Base-by-base conservation (phyloP, 2,329 filamentous ascomycete species). In the Nemania bipapillata region DNA sequence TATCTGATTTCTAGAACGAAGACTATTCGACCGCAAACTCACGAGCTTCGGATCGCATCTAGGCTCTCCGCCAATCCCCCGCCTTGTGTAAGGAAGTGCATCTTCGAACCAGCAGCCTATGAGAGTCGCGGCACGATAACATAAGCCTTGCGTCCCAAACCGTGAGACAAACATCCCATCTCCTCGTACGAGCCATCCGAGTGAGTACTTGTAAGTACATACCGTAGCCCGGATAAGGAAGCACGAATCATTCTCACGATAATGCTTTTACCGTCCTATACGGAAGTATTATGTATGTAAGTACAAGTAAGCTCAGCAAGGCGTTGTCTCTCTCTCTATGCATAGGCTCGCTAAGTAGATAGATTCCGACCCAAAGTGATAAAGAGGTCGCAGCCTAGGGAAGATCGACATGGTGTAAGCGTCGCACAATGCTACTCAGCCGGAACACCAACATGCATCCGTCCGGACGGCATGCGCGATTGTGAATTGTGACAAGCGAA, bases 361-460 rank as follows among this genome's bases (percentile, higher is more conserved):
- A 26, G 40, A 60, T 37, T 35, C 26, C 54, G 28, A 60, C 37
- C n/a, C 37, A 40, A 60, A 53, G 55, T 45, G 45, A 37, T 35
- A 24, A 55, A 45, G n/a, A 28, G 47, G 8, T 17, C 22, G 47
- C 4, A 50, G 37, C 50, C 37, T 50, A 47, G 24, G 45, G 32
- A 45, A 49, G 52, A 57, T 57, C 50, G 55, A 54, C 62, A 32
- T 54, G n/a, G 32, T 30, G 22, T 67, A 52, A 61, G 67, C 59
- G 61, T 64, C 30, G 52, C 35, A 42, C 45, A 28, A 57, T 53
- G 37, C 59, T 61, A 60, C 63, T 66, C 61, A 60, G 66, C 66
- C 66, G 26, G 52, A n/a, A 54, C 42, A 17, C 63, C 47, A 55
- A 52, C 49, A 47, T 42, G 15, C 32, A 42, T 45, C 40, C 53